Percentiles rank a stretch among this genome's conserved stretches.
phyloP scores from a whole-genome alignment of 495 filamentous ascomycete genomes.

The Penicillium ucsense region DNA sequence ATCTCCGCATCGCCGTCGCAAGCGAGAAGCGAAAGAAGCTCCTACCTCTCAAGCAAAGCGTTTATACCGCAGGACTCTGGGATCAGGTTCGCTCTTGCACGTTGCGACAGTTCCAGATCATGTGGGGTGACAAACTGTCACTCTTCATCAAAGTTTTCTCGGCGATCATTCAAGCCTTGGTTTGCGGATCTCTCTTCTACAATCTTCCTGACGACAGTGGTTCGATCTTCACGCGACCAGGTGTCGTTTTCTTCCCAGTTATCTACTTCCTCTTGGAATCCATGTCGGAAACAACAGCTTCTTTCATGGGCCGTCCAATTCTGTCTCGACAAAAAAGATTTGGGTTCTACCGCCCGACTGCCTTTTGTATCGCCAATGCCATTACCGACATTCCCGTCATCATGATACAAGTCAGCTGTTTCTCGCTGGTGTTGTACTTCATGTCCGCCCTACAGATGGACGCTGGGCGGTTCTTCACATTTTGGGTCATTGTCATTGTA shows the following conservation, averaged over 20 bases:
- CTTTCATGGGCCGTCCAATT: conserved; percentile 35
- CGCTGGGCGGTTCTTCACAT: conserved; percentile 71
- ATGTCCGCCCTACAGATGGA: conserved; percentile 58
- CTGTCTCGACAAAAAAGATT: conserved; percentile 40
- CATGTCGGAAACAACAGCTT: conserved; percentile 28
- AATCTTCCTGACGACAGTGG: conserved; percentile 26
- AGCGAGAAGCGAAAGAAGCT: conserved; percentile 45
- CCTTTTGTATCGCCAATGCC: conserved; percentile 72
- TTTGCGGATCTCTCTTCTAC: conserved; percentile 35
- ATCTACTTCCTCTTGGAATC: conserved; percentile 32
- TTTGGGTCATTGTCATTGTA: conserved; percentile 57
- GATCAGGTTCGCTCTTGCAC: conserved; percentile 50
- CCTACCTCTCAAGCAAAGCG: conserved; percentile 27
- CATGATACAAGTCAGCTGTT: conserved; percentile 55
- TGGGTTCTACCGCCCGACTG: conserved; percentile 69
- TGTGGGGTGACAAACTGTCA: conserved; percentile 29
- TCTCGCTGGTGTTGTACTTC: conserved; percentile 71
- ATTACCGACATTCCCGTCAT: conserved; percentile 65
- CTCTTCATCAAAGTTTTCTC: conserved; percentile 23
- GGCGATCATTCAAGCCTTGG: conserved; percentile 28
- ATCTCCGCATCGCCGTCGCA: conserved; percentile 30
- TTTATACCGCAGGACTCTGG: conserved; percentile 47
- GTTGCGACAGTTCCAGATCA: conserved; percentile 29
- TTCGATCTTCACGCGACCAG: conserved; percentile 32
- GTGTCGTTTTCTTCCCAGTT: conserved; percentile 29